Evolutionary conservation across 2,329 filamentous ascomycete genomes (phyloP).

Genomic region (Diaporthe nobilis): DNA sequence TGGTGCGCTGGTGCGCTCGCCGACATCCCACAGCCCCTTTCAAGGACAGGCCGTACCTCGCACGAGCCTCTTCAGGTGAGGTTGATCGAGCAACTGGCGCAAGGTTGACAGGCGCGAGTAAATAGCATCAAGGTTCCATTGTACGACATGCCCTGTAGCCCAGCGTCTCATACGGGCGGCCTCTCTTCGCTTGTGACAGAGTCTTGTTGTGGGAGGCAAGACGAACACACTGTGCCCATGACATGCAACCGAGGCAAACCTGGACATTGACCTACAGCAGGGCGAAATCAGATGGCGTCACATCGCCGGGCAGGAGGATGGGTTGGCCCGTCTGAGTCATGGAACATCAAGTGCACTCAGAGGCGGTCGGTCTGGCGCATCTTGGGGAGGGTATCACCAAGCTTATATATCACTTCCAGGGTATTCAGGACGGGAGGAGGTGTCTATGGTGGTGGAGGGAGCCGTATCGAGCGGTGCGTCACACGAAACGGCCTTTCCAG

Average conservation of each 20-base stretch:
- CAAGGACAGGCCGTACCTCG: background rate
- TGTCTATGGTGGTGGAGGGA: background rate
- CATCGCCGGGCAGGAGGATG: background rate
- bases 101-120: conserved; percentile 32
- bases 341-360: conserved; percentile 26
- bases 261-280: conserved; percentile 19
- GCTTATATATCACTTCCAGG: conserved; percentile 5
- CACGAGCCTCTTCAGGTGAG: conserved; percentile 17
- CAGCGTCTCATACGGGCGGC: conserved; percentile 12
- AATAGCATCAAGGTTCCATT: conserved; percentile 7
- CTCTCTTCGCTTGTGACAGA: conserved; percentile 14
- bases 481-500: background rate
- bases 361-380: conserved; percentile 7
- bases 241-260: conserved; percentile 14
- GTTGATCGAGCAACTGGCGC: background rate
- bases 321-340: conserved; percentile 1
- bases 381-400: conserved; percentile 14
- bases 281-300: conserved; percentile 15
- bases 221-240: conserved; percentile 1
- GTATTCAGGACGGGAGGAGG: background rate
- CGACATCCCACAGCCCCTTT: background rate
- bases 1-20: conserved; percentile 5
- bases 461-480: background rate
- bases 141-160: background rate
- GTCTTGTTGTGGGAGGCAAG: background rate